Percentiles rank a stretch among this genome's conserved stretches.
These are phyloP conservation scores for Cercospora sp. DNA, from an alignment of 2,329 filamentous ascomycete genomes.

Conservation along the genomic window DNA sequence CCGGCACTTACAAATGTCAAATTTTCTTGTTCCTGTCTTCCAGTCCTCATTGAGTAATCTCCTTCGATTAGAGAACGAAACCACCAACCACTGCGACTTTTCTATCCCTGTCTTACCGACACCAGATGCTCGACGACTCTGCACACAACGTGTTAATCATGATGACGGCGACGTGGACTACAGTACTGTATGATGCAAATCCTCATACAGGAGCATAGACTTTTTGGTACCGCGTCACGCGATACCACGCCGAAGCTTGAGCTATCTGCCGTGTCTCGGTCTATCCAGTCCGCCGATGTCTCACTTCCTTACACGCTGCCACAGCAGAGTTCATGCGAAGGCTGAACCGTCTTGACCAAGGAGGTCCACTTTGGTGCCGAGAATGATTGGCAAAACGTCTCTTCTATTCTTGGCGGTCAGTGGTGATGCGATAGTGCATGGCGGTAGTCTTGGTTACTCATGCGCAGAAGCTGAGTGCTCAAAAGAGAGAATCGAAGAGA, in stretches of 20 bases:
- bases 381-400: neutral
- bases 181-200: neutral
- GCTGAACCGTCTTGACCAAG: neutral
- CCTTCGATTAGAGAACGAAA: neutral
- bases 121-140: neutral
- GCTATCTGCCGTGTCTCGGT: neutral
- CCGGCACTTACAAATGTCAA: neutral
- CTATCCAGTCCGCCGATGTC: neutral
- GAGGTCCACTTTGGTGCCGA: neutral
- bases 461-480: too few relatives aligned
- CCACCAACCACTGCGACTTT: neutral
- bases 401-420: neutral
- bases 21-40: neutral
- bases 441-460: too few relatives aligned
- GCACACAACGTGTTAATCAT: neutral
- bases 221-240: neutral
- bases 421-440: neutral
- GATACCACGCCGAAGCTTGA: neutral
- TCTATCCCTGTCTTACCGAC: neutral
- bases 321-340: neutral
- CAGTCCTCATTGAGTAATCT: neutral
- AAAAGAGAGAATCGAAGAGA: neutral
- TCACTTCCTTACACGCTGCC: neutral
- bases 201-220: neutral
- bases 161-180: neutral